Evolutionary conservation across 257 asterid genomes (phyloP), one percentile per base, ranked within the genome.

Genomic region (Solanum pennellii): DNA sequence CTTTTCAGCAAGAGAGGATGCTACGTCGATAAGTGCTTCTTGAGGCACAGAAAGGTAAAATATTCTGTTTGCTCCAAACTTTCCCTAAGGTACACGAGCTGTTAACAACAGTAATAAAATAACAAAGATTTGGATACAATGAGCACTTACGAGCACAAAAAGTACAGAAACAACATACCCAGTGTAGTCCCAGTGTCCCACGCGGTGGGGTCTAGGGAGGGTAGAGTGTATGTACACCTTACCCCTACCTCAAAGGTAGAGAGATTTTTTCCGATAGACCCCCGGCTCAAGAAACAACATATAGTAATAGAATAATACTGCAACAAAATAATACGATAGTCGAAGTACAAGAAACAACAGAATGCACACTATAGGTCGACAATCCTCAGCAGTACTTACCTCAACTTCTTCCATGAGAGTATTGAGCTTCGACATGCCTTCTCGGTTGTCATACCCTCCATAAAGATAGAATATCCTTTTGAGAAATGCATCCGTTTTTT

Each of bases 41-140:
- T 92, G 87, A 47, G 94, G 94, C 39, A 91, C 92, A 83, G 94
- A 88, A 42, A 92, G 92, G 90, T 92, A 92, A 90, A 92, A 92
- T 76, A 92, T 92, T 91, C 92, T 88, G 91, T 92, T 90, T 80
- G 91, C 91, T 86, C 65, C 92, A 85, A 74, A 72, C 66, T 66
- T 87, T 56, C 89, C 93, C 93, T 91, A 91, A 83, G 89, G 84
- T 79, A 66, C 73, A 86, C 35, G 59, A 85, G 88, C 86, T 83
- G 85, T 89, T 73, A 33, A 77, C 45, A 88, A 83, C 75, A 85
- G 85, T 62, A 86, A 88, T 29, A 83, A 79, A 84, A 88, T 31
- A 87, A 77, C 33, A 86, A 66, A 20, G 60, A 56, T 56, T 33
- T 86, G 68, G 41, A 29, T 23, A 47, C 9, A 35, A n/a, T 69